Evolutionary conservation across 331 rosid species (phyloP).

Genomic region (Erythrophleum ivorense): DNA sequence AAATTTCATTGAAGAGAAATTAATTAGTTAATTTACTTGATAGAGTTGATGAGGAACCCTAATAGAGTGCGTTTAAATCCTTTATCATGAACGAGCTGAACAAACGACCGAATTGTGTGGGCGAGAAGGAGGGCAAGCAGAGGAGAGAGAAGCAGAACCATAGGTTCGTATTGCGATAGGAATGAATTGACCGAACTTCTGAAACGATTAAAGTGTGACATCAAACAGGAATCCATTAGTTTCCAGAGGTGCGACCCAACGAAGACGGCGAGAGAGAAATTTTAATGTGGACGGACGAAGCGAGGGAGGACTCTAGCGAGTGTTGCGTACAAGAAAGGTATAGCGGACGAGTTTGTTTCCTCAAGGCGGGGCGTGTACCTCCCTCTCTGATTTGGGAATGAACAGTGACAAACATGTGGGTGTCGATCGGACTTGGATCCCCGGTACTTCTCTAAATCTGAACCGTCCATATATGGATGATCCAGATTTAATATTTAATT

Average conservation of each 20-base stretch:
- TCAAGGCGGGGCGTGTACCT: not conserved
- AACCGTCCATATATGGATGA: too few species aligned
- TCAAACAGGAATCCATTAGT: constrained; percentile 35
- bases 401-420: too few species aligned
- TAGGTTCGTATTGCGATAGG: constrained; percentile 53
- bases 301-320: not conserved
- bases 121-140: constrained; percentile 45
- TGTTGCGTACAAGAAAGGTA: not conserved
- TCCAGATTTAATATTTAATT: too few species aligned
- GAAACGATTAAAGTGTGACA: constrained; percentile 28
- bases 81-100: constrained; percentile 27
- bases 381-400: too few species aligned
- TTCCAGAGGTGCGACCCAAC: not conserved
- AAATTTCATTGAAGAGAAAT: not conserved
- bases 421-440: too few species aligned
- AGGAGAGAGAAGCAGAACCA: constrained; percentile 46
- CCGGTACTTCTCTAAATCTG: too few species aligned
- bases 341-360: too few species aligned
- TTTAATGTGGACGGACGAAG: not conserved
- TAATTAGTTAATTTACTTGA: constrained; percentile 41
- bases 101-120: constrained; percentile 30
- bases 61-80: constrained; percentile 51
- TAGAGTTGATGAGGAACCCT: constrained; percentile 43
- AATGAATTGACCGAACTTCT: constrained; percentile 47
- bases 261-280: not conserved